These are phyloP conservation scores for Pestalotiopsis sp. DNA, from an alignment of 2,329 filamentous ascomycete species.

Conservation along the genomic window DNA sequence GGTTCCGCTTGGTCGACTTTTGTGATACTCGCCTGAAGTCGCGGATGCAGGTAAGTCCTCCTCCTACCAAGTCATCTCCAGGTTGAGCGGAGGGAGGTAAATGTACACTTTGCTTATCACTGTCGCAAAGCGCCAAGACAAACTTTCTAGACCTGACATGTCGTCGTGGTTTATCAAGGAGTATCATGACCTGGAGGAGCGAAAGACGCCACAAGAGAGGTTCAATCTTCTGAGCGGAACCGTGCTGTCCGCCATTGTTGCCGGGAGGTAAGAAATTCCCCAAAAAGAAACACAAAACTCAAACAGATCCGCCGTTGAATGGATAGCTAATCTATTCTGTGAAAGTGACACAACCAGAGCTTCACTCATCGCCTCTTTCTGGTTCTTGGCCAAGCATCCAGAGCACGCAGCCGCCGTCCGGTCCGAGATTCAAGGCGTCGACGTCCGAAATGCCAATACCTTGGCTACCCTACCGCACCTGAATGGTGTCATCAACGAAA, in stretches of 20 bases:
- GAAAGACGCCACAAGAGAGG: not conserved
- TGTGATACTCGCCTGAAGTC: not conserved
- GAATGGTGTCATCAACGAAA: slow-evolving; percentile 27
- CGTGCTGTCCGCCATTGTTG: not conserved
- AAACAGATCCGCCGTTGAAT: not conserved
- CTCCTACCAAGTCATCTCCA: not conserved
- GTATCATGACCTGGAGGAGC: not conserved
- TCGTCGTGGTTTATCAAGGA: not conserved
- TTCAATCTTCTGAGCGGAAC: not conserved
- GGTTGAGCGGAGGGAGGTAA: not conserved
- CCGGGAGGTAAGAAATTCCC: slow-evolving; percentile 15
- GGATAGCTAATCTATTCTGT: not conserved
- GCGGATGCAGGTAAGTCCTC: not conserved
- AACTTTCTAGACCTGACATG: not conserved
- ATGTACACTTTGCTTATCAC: not conserved
- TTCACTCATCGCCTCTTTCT: not conserved
- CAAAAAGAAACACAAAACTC: slow-evolving; percentile 14
- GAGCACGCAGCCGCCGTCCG: not conserved
- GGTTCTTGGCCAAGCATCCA: not conserved
- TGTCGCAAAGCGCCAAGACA: not conserved
- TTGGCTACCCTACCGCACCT: slow-evolving; percentile 23
- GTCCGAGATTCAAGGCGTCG: not conserved
- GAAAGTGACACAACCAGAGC: not conserved
- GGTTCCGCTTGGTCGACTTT: not conserved
- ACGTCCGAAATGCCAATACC: not conserved